phyloP scores from a whole-genome alignment of 179 eudicot genomes.

The Beta corolliflora region DNA sequence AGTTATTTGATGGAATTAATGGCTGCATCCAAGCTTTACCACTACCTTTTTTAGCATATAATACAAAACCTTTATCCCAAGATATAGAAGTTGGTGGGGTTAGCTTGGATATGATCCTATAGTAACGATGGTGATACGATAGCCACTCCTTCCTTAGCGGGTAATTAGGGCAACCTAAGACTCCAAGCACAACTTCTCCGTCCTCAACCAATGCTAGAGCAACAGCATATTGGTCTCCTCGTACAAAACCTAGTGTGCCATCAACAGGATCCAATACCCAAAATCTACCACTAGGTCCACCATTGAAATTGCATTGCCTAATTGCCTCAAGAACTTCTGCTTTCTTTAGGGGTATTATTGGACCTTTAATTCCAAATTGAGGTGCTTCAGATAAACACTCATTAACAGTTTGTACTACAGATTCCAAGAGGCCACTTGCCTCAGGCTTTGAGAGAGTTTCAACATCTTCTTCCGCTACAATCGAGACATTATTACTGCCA shows the following conservation, averaged over 20 bases:
- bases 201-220: conserved; percentile 82
- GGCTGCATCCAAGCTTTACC: conserved; percentile 91
- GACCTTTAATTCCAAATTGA: conserved; percentile 59
- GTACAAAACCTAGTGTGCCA: conserved; percentile 90
- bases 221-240: conserved; percentile 86
- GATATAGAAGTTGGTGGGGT: conserved; percentile 35
- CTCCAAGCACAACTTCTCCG: conserved; percentile 74
- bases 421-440: conserved; percentile 49
- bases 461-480: conserved; percentile 89
- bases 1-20: conserved; percentile 38
- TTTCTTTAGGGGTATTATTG: conserved; percentile 42
- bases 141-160: conserved; percentile 67
- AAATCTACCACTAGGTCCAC: conserved; percentile 69
- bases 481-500: conserved; percentile 65
- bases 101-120: conserved; percentile 37
- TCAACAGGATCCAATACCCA: conserved; percentile 98
- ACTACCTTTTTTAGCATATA: conserved; percentile 64
- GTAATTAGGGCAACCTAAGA: conserved; percentile 93
- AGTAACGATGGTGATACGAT: conserved; percentile 47
- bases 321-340: conserved; percentile 75
- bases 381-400: conserved; percentile 73
- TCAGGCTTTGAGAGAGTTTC: conserved; percentile 62
- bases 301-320: conserved; percentile 68
- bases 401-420: conserved; percentile 72
- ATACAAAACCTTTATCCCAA: conserved; percentile 78